Percentiles rank a stretch among this genome's conserved stretches.
phyloP scores from a whole-genome alignment of 768 basidiomycete genomes.

The Russula emetica region DNA sequence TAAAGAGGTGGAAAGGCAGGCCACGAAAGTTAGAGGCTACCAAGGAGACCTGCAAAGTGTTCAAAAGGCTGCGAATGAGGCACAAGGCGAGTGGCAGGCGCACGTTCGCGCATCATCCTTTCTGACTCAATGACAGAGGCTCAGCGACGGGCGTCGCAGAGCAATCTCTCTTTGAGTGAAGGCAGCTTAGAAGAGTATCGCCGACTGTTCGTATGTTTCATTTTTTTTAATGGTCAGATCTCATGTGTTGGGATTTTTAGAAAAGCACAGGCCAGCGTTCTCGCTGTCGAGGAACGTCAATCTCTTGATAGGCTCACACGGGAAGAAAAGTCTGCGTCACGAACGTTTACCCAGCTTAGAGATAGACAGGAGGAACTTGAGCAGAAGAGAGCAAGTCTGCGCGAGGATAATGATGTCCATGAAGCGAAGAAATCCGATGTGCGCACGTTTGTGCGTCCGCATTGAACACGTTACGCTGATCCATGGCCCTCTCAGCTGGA shows the following conservation, averaged over 20 bases:
- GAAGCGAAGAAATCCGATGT: slow-evolving; percentile 58
- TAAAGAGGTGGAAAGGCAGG: slow-evolving; percentile 52
- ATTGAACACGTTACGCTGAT: slow-evolving; percentile 3
- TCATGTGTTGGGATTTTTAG: slow-evolving; percentile 38
- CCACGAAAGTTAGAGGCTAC: slow-evolving; percentile 50
- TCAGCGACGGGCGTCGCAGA: slow-evolving; percentile 64
- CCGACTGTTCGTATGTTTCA: slow-evolving; percentile 47
- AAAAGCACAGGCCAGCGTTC: slow-evolving; percentile 71
- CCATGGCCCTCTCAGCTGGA: slow-evolving; percentile 46
- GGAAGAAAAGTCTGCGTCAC: slow-evolving; percentile 71
- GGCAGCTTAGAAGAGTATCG: slow-evolving; percentile 87
- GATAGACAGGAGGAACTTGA: slow-evolving; percentile 66
- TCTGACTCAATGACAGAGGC: slow-evolving; percentile 48
- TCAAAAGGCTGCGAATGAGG: slow-evolving; percentile 64
- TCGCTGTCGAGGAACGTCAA: slow-evolving; percentile 85
- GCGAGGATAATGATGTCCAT: slow-evolving; percentile 49
- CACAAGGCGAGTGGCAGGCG: slow-evolving; percentile 55
- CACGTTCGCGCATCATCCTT: background rate
- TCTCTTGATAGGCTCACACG: slow-evolving; percentile 73
- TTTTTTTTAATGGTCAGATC: slow-evolving; percentile 13
- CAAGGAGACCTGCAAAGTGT: slow-evolving; percentile 65
- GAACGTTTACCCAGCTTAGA: slow-evolving; percentile 59
- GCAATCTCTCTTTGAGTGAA: slow-evolving; percentile 74
- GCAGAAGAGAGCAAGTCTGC: slow-evolving; percentile 52
- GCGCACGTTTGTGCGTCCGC: slow-evolving; percentile 20